A percentile compares a stretch with the other conserved stretches of the same genome.
phyloP scores from a whole-genome alignment of 2,329 filamentous ascomycete species.

The Cadophora gregata region DNA sequence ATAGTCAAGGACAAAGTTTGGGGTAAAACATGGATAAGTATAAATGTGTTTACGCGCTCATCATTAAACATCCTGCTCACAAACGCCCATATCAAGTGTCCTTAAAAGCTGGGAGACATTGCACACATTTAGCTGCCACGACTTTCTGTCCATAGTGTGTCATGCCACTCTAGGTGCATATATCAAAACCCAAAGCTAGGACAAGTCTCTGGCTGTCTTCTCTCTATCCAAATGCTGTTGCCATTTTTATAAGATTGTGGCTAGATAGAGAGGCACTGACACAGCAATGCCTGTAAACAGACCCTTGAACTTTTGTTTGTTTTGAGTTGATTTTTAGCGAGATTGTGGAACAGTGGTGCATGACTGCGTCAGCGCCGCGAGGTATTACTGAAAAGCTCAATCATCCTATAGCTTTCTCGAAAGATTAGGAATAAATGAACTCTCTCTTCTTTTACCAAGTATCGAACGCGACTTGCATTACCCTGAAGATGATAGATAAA shows the following conservation, averaged over 20 bases:
- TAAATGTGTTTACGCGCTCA: too few relatives aligned
- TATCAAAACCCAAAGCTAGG: background rate
- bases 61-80: too few relatives aligned
- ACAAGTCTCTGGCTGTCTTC: background rate
- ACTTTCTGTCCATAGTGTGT: background rate
- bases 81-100: too few relatives aligned
- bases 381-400: background rate
- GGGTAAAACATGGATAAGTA: too few relatives aligned
- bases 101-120: background rate
- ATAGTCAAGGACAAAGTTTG: too few relatives aligned
- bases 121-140: constrained; percentile 13
- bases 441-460: too few relatives aligned
- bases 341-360: background rate
- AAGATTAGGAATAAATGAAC: too few relatives aligned
- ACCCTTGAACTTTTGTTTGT: background rate
- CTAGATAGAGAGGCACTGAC: background rate
- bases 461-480: too few relatives aligned
- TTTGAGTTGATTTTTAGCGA: background rate
- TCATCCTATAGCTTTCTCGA: too few relatives aligned
- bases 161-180: constrained; percentile 13
- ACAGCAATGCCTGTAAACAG: background rate
- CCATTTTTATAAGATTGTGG: background rate
- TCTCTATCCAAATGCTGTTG: background rate
- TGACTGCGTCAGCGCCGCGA: background rate
- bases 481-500: too few relatives aligned